Percentiles rank a stretch among this genome's conserved stretches.
These are phyloP conservation scores for Saccharomycopsis javanensis DNA, from an alignment of 805 yeast species.

Conservation along the genomic window DNA sequence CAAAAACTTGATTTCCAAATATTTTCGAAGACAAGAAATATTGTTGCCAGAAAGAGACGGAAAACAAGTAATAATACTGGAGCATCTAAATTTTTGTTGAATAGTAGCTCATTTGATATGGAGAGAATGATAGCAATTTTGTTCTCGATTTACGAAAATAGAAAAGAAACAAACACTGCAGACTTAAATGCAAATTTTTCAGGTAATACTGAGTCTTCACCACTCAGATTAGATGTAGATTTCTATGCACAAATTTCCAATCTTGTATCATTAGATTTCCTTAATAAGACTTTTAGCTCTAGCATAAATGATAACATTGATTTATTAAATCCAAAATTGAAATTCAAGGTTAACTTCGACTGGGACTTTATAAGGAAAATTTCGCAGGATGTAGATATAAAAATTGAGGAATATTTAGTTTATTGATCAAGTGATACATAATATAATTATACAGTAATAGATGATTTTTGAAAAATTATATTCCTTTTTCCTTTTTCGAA, in stretches of 20 bases:
- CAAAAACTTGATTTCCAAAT: conserved; percentile 32
- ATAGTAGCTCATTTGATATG: conserved; percentile 34
- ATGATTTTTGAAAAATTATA: too few species aligned
- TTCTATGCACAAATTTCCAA: conserved; percentile 35
- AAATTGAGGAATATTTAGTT: conserved; percentile 11
- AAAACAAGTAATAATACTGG: background rate
- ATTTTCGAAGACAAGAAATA: conserved; percentile 26
- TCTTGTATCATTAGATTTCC: conserved; percentile 32
- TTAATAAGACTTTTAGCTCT: conserved; percentile 27
- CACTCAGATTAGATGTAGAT: conserved; percentile 26
- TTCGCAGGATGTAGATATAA: conserved; percentile 13
- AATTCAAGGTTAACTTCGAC: conserved; percentile 13
- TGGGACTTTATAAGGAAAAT: conserved; percentile 13
- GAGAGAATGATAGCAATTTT: conserved; percentile 37
- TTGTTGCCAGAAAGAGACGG: background rate
- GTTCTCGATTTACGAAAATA: conserved; percentile 30
- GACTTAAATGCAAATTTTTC: conserved; percentile 17
- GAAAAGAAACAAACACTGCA: conserved; percentile 29
- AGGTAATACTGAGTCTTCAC: background rate
- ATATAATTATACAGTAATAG: background rate
- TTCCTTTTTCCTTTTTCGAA: too few species aligned
- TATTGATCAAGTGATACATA: conserved; percentile 2
- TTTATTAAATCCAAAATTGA: conserved; percentile 11
- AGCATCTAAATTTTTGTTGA: conserved; percentile 23
- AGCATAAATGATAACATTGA: conserved; percentile 28